Percentiles rank a stretch among this genome's conserved stretches.
Evolutionary conservation across 2,329 filamentous ascomycete species (phyloP).

Genomic region (Ophiostoma himal-ulmi): DNA sequence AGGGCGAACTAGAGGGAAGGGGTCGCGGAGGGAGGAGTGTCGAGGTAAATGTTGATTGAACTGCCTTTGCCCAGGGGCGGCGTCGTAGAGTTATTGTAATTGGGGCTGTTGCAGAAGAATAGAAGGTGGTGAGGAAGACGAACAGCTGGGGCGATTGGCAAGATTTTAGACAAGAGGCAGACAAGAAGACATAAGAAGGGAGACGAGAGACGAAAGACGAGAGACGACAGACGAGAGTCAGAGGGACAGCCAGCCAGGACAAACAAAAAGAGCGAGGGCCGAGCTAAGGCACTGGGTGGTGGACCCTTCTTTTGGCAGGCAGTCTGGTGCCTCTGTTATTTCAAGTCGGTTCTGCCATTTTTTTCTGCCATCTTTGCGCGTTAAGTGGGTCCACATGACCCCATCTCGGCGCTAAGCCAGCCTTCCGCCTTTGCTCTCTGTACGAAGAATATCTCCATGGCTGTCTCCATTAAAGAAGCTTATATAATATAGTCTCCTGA

Average conservation of each 20-base stretch:
- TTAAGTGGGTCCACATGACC: constrained; percentile 2
- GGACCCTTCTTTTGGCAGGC: not conserved
- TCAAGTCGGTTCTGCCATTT: not conserved
- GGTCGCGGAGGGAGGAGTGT: not conserved
- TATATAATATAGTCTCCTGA: not conserved
- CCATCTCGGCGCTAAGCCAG: constrained; percentile 9
- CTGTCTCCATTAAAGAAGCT: not conserved
- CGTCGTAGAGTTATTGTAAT: not conserved
- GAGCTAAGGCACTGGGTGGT: constrained; percentile 5
- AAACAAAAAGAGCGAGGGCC: not conserved
- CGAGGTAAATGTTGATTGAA: not conserved
- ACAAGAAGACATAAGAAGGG: not conserved
- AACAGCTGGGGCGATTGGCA: not conserved
- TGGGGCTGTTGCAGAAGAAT: not conserved
- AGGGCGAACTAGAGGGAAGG: not conserved
- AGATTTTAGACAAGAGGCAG: not conserved
- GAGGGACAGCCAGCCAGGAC: not conserved
- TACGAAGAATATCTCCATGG: not conserved
- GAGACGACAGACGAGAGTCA: not conserved
- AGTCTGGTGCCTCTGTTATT: not conserved
- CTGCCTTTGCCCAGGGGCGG: not conserved
- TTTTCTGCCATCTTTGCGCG: constrained; percentile 10
- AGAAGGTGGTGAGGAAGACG: not conserved
- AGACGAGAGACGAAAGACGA: not conserved
- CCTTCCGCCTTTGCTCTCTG: constrained; percentile 10